phyloP scores from a whole-genome alignment of 805 yeast species.

The Wickerhamiella allomyrinae region DNA sequence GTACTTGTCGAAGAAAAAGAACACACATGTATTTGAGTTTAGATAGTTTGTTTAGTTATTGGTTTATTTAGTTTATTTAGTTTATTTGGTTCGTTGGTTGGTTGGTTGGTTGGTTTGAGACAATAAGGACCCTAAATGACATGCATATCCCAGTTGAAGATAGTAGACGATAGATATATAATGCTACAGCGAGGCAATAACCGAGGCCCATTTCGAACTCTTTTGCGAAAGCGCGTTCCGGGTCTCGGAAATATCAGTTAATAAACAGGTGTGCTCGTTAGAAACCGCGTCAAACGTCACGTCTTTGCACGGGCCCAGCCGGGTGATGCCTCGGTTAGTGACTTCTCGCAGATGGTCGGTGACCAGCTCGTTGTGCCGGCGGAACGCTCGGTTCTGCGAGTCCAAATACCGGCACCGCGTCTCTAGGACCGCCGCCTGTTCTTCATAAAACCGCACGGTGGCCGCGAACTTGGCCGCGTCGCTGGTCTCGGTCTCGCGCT shows the following conservation, averaged over 20 bases:
- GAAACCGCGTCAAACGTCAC: not conserved
- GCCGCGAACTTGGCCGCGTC: slow-evolving; percentile 14
- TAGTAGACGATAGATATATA: not conserved
- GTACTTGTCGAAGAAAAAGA: too few relatives aligned
- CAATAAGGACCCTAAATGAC: too few relatives aligned
- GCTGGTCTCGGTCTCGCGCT: slow-evolving; percentile 21
- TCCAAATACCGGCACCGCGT: slow-evolving; percentile 16
- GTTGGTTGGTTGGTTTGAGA: too few relatives aligned
- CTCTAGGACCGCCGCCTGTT: slow-evolving; percentile 19
- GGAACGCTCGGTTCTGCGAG: slow-evolving; percentile 14
- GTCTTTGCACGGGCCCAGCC: not conserved
- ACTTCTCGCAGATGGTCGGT: slow-evolving; percentile 10
- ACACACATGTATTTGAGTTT: too few relatives aligned
- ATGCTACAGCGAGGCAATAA: not conserved
- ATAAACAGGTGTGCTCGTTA: not conserved
- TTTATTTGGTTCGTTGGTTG: too few relatives aligned
- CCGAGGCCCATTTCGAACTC: not conserved
- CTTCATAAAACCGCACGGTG: slow-evolving; percentile 22
- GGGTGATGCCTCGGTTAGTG: not conserved
- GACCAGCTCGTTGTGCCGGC: slow-evolving; percentile 15
- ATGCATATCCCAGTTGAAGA: too few relatives aligned
- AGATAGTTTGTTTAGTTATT: too few relatives aligned
- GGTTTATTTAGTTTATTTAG: too few relatives aligned
- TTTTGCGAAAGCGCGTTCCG: not conserved
- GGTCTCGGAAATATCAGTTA: not conserved